A percentile compares a stretch with the other conserved stretches of the same genome.
Conservation (phyloP, 2,329 filamentous ascomycete genomes). For the Biscogniauxia sp. region DNA sequence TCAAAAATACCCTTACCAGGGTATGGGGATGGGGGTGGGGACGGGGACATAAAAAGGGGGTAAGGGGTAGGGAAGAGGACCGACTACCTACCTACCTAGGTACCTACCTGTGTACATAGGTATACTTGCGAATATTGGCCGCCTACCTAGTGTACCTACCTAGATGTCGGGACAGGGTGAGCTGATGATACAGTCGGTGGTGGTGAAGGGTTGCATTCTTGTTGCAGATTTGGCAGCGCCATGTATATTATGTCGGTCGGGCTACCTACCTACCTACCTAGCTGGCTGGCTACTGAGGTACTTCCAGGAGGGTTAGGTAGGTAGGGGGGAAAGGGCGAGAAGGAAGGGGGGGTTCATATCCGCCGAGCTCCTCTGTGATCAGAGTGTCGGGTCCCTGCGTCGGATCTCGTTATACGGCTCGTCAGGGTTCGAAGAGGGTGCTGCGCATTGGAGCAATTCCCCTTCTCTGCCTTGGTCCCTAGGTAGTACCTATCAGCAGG, state of each 20-base stretch:
- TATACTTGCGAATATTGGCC: too few relatives aligned
- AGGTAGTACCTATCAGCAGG: too few relatives aligned
- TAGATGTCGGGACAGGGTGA: too few relatives aligned
- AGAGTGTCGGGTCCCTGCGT: conserved; percentile 44
- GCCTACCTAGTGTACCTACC: too few relatives aligned
- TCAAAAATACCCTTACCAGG: neutral
- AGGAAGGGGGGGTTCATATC: conserved; percentile 9
- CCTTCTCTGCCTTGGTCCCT: too few relatives aligned
- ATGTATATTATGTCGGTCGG: too few relatives aligned
- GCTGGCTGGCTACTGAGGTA: conserved; percentile 15
- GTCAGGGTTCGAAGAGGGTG: conserved; percentile 35
- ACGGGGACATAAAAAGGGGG: neutral
- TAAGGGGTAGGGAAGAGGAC: neutral
- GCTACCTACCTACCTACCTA: too few relatives aligned
- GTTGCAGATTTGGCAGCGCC: neutral
- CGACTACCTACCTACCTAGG: too few relatives aligned
- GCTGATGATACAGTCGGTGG: too few relatives aligned
- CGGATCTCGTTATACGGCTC: conserved; percentile 45
- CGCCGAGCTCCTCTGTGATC: conserved; percentile 51
- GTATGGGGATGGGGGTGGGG: neutral
- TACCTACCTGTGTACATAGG: too few relatives aligned
- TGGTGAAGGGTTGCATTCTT: conserved; percentile 3
- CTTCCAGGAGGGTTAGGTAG: too few relatives aligned
- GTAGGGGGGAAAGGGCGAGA: neutral
- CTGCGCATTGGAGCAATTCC: too few relatives aligned